Conservation (phyloP, 192 early-diverging fungal genomes). For the Coemansia sp. region DNA sequence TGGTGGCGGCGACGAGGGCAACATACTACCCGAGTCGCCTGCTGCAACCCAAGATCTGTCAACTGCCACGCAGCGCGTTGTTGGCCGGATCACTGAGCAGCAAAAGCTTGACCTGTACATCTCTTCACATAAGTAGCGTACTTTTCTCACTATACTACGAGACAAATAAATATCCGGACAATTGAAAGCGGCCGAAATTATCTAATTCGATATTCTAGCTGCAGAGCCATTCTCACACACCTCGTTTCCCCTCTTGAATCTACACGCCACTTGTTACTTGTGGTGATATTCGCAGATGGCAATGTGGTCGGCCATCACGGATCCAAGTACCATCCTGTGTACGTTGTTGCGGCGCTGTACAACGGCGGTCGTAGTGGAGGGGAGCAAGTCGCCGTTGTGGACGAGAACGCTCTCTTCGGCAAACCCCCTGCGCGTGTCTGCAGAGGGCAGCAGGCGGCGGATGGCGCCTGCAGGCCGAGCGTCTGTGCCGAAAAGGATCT, state of each 20-base stretch:
- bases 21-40: not conserved
- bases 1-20: not conserved
- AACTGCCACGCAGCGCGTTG: slow-evolving; percentile 13
- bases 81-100: slow-evolving; percentile 21
- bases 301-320: slow-evolving; percentile 51
- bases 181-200: not conserved
- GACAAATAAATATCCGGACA: not conserved
- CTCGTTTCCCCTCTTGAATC: no score
- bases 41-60: slow-evolving; percentile 26
- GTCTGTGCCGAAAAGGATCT: slow-evolving; percentile 33
- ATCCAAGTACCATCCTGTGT: slow-evolving; percentile 41
- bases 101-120: slow-evolving; percentile 43
- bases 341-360: slow-evolving; percentile 27
- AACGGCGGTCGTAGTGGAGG: slow-evolving; percentile 38
- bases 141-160: not conserved
- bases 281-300: slow-evolving; percentile 33
- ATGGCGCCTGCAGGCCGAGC: slow-evolving; percentile 39
- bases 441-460: slow-evolving; percentile 27
- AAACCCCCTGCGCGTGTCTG: slow-evolving; percentile 24
- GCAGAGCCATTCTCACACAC: not conserved
- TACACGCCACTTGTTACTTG: not conserved
- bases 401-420: slow-evolving; percentile 32
- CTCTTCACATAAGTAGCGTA: slow-evolving; percentile 16
- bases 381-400: slow-evolving; percentile 39
- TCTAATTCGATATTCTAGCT: not conserved